Percentiles rank a stretch among this genome's conserved stretches.
These are phyloP conservation scores for Gardenia jasminoides DNA, from an alignment of 257 asterid genomes.

Conservation along the genomic window DNA sequence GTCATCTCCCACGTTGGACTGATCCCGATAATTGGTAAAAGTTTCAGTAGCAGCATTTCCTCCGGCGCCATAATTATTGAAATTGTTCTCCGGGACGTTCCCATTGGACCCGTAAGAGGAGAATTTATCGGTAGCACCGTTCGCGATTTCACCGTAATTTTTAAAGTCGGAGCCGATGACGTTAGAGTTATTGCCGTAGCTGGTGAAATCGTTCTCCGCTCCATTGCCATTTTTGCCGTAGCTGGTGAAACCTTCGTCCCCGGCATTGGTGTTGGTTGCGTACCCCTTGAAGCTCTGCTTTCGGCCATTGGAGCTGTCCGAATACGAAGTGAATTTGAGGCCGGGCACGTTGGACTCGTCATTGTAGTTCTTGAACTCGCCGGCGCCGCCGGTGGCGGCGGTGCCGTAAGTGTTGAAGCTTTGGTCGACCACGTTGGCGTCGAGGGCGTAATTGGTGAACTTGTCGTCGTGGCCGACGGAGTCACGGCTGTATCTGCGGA, in stretches of 20 bases:
- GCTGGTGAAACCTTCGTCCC: conserved; percentile 52
- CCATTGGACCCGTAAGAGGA: conserved; percentile 51
- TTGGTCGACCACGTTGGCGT: conserved; percentile 52
- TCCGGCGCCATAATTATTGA: conserved; percentile 53
- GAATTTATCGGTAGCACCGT: conserved; percentile 56
- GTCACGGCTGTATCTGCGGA: conserved; percentile 80
- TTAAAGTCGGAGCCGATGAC: conserved; percentile 60
- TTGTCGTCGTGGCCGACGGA: conserved; percentile 52
- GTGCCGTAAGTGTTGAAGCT: conserved; percentile 71
- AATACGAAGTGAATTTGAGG: conserved; percentile 60
- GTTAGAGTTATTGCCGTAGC: conserved; percentile 63
- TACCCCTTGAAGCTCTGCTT: conserved; percentile 46
- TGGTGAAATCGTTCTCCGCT: conserved; percentile 48
- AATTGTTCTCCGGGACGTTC: conserved; percentile 58
- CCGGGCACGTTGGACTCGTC: conserved; percentile 41
- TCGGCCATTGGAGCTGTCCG: conserved; percentile 57
- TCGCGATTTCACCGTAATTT: conserved; percentile 61
- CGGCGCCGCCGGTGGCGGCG: conserved; percentile 56
- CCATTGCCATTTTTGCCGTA: conserved; percentile 77
- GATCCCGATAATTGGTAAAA: conserved; percentile 64
- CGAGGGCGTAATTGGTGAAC: conserved; percentile 53
- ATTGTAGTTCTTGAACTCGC: conserved; percentile 50
- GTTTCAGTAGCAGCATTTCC: conserved; percentile 61
- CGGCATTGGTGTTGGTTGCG: conserved; percentile 52
- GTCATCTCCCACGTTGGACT: conserved; percentile 82